phyloP scores from a whole-genome alignment of 495 filamentous ascomycete genomes.

The Cairneyella variabilis region DNA sequence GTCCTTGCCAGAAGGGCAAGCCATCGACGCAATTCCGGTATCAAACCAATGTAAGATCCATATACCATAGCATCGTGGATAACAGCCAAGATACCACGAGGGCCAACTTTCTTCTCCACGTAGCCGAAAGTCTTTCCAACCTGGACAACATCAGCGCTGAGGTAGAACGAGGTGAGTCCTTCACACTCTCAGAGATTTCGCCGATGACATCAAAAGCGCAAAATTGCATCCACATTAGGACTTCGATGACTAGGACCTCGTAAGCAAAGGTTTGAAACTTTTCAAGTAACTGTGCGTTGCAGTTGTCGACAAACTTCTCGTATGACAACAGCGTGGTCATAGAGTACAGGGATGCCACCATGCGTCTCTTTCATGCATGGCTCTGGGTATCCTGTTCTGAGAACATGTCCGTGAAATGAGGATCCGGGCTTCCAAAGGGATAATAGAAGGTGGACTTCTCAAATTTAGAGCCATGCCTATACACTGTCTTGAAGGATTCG shows the following conservation, averaged over 20 bases:
- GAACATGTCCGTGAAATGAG: constrained; percentile 23
- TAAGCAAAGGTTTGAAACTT: constrained; percentile 39
- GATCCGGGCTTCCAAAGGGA: constrained; percentile 15
- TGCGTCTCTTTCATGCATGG: constrained; percentile 23
- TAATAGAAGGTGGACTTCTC: constrained; percentile 26
- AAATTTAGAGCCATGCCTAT: neutral
- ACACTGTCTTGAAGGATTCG: constrained; percentile 14
- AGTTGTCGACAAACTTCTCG: constrained; percentile 49
- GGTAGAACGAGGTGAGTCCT: neutral
- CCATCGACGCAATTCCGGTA: too few species aligned
- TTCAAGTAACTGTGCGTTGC: constrained; percentile 38
- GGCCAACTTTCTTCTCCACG: too few species aligned
- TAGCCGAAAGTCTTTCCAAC: constrained; percentile 50
- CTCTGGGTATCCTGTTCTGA: constrained; percentile 22
- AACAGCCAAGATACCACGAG: too few species aligned
- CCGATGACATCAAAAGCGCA: constrained; percentile 59
- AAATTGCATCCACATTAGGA: constrained; percentile 50
- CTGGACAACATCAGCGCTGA: neutral
- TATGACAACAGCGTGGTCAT: constrained; percentile 50
- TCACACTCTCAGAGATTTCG: constrained; percentile 32
- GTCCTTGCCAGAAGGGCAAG: too few species aligned
- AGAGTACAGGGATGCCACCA: constrained; percentile 41
- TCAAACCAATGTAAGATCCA: too few species aligned
- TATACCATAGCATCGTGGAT: too few species aligned
- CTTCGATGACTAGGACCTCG: constrained; percentile 31